Evolutionary conservation across 2,329 filamentous ascomycete genomes (phyloP).

Genomic region (Ophiostoma piceae): DNA sequence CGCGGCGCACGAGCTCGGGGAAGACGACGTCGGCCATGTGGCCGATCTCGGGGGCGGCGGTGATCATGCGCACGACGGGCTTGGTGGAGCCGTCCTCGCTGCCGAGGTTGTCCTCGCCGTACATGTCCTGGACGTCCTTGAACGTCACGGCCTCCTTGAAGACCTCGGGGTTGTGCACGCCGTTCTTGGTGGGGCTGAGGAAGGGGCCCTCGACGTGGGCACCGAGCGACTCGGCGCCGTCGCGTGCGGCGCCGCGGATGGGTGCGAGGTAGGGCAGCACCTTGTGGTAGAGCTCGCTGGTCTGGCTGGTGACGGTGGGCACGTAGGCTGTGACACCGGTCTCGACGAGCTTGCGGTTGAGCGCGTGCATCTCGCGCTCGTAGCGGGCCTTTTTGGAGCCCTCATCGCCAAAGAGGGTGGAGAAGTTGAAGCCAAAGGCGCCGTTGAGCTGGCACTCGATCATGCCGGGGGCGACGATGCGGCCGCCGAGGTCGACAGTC

Average conservation of each 20-base stretch:
- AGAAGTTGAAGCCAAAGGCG: constrained; percentile 90
- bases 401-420: constrained; percentile 61
- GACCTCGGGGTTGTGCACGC: constrained; percentile 73
- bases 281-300: constrained; percentile 73
- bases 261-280: constrained; percentile 73
- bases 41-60: constrained; percentile 76
- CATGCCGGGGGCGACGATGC: constrained; percentile 77
- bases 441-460: constrained; percentile 92
- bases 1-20: constrained; percentile 55
- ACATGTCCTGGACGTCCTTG: constrained; percentile 62
- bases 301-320: constrained; percentile 78
- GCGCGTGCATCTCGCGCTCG: constrained; percentile 61
- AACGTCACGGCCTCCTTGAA: constrained; percentile 61
- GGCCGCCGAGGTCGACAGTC: constrained; percentile 72
- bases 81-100: constrained; percentile 28
- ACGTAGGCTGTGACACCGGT: constrained; percentile 86
- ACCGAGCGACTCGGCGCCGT: constrained; percentile 77
- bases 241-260: constrained; percentile 54
- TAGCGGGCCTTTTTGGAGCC: constrained; percentile 47
- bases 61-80: constrained; percentile 68
- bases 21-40: constrained; percentile 62
- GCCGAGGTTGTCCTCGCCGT: constrained; percentile 64
- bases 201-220: constrained; percentile 92
- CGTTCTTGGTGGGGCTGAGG: constrained; percentile 75
- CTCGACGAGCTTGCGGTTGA: constrained; percentile 66